Percentiles rank a stretch among this genome's conserved stretches.
Conservation (phyloP, 345 rosid genomes). For the Salix caprea region DNA sequence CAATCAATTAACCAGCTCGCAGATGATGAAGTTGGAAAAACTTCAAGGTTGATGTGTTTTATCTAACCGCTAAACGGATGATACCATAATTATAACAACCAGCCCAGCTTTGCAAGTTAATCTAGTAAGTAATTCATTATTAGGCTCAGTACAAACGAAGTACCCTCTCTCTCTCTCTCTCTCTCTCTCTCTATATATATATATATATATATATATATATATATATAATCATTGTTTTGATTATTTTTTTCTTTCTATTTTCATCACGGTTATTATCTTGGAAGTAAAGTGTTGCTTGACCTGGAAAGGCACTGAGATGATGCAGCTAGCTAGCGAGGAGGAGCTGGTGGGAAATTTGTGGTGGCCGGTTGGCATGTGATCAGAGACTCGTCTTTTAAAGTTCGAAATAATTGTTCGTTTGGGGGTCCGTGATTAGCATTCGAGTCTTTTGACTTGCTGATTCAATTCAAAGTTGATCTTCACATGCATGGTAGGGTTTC, state of each 20-base stretch:
- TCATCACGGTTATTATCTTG: not conserved
- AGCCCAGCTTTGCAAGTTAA: no score
- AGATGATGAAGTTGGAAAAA: no score
- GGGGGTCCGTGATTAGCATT: conserved; percentile 15
- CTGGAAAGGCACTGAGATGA: not conserved
- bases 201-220: no score
- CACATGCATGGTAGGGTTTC: not conserved
- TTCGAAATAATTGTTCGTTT: conserved; percentile 5
- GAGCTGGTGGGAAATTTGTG: not conserved
- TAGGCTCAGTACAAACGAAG: no score
- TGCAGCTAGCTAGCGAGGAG: not conserved
- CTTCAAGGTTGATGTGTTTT: no score
- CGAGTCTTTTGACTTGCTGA: not conserved
- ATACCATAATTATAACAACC: no score
- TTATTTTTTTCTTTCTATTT: not conserved
- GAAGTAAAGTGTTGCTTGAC: not conserved
- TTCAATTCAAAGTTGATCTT: not conserved
- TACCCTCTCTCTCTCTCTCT: no score
- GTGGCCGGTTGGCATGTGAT: conserved; percentile 20
- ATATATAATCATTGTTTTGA: no score
- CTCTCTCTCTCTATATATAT: no score
- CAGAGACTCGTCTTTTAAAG: conserved; percentile 36
- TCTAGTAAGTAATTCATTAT: no score
- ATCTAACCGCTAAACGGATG: no score
- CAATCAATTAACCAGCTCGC: not conserved